A percentile compares a stretch with the other conserved stretches of the same genome.
Conservation (phyloP, 345 rosid species). For the Ceriops decandra region DNA sequence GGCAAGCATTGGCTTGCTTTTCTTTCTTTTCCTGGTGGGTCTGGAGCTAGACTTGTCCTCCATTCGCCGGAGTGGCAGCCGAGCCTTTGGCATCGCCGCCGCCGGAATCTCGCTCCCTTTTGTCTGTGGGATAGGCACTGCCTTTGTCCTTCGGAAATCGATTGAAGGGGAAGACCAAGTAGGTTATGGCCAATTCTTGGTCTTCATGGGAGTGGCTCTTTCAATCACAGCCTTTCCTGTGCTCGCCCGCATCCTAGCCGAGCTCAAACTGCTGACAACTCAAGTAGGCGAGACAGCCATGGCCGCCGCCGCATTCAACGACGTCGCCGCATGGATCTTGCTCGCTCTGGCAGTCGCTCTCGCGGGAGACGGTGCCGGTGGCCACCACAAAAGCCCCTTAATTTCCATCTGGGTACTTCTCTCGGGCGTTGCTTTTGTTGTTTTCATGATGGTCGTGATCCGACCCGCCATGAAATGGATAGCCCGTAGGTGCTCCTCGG, state of each 20-base stretch:
- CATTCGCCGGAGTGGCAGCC: constrained; percentile 58
- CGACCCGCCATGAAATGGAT: constrained; percentile 79
- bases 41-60: constrained; percentile 72
- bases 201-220: constrained; percentile 91
- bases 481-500: constrained; percentile 50
- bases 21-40: constrained; percentile 88
- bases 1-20: constrained; percentile 77
- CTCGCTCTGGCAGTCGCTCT: constrained; percentile 81
- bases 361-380: constrained; percentile 46
- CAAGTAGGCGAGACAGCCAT: constrained; percentile 68
- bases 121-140: constrained; percentile 56
- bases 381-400: constrained; percentile 51
- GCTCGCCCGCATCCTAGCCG: constrained; percentile 85
- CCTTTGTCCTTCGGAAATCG: constrained; percentile 50
- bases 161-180: constrained; percentile 46
- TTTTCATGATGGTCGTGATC: constrained; percentile 52
- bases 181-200: constrained; percentile 56
- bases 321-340: constrained; percentile 80
- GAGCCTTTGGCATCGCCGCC: constrained; percentile 67
- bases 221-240: constrained; percentile 96
- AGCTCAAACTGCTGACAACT: constrained; percentile 74
- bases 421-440: constrained; percentile 61
- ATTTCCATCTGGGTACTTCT: constrained; percentile 71
- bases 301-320: constrained; percentile 94
- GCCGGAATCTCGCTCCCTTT: constrained; percentile 76